phyloP scores from a whole-genome alignment of 768 basidiomycete species.

The Phylloporus sp. region DNA sequence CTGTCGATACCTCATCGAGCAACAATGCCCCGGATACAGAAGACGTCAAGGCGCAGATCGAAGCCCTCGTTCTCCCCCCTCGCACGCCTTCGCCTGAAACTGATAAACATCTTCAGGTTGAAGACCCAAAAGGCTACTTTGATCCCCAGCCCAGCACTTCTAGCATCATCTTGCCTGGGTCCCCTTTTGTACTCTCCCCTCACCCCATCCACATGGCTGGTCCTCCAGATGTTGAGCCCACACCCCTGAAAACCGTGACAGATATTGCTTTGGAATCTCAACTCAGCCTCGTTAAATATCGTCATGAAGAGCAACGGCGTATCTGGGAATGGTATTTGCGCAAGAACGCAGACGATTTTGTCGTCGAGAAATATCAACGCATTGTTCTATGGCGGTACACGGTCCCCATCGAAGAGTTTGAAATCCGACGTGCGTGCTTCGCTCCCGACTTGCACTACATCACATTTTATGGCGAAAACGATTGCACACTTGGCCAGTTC shows the following conservation, averaged over 20 bases:
- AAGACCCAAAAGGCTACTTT: constrained; percentile 41
- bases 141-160: constrained; percentile 31
- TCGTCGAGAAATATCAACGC: constrained; percentile 90
- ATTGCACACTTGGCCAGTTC: constrained; percentile 89
- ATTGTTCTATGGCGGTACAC: constrained; percentile 77
- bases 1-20: constrained; percentile 1
- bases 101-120: constrained; percentile 22
- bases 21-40: constrained; percentile 30
- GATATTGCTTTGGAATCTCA: constrained; percentile 76
- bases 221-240: constrained; percentile 36
- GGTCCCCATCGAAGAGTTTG: constrained; percentile 67
- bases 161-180: constrained; percentile 27
- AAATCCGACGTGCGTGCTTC: constrained; percentile 68
- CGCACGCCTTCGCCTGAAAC: constrained; percentile 37
- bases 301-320: constrained; percentile 80
- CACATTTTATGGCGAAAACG: constrained; percentile 90
- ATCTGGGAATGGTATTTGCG: constrained; percentile 96
- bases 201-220: constrained; percentile 25
- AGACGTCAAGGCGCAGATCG: constrained; percentile 67
- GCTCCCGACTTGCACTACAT: constrained; percentile 68
- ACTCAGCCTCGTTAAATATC: constrained; percentile 64
- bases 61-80: constrained; percentile 39
- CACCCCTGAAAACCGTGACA: constrained; percentile 49
- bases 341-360: constrained; percentile 80
- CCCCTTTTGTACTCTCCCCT: constrained; percentile 30